phyloP scores from a whole-genome alignment of 108 stramenopile species.

The Nitzschia putrida region DNA sequence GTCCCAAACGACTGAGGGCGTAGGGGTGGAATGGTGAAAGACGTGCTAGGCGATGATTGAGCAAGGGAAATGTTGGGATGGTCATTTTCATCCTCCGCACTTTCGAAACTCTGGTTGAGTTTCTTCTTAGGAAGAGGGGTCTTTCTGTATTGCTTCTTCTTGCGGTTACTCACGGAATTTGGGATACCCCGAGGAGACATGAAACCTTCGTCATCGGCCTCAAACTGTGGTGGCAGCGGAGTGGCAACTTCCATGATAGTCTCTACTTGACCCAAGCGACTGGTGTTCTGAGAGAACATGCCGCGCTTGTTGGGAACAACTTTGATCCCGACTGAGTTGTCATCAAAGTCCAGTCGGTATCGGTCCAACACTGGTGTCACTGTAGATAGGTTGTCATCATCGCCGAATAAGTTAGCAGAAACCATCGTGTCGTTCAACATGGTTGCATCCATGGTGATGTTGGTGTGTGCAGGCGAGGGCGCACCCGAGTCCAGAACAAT shows the following conservation, averaged over 20 bases:
- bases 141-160: constrained; percentile 38
- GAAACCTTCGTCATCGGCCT: constrained; percentile 9
- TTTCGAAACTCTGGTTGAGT: constrained; percentile 2
- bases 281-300: background rate
- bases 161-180: constrained; percentile 19
- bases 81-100: constrained; percentile 22
- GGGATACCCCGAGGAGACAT: constrained; percentile 23
- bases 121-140: constrained; percentile 40
- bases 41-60: constrained; percentile 1
- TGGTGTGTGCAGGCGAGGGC: constrained; percentile 41
- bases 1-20: constrained; percentile 27
- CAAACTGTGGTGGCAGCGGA: background rate
- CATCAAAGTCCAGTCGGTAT: constrained; percentile 44
- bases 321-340: constrained; percentile 41
- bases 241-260: background rate
- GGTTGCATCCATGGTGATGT: constrained; percentile 44
- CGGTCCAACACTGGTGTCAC: constrained; percentile 50
- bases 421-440: constrained; percentile 36
- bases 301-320: constrained; percentile 56
- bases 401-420: constrained; percentile 2
- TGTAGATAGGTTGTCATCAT: constrained; percentile 37
- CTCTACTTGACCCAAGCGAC: background rate
- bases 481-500: constrained; percentile 20
- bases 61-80: constrained; percentile 27
- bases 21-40: constrained; percentile 33